Evolutionary conservation across 257 asterid species (phyloP), one percentile per base, ranked within the genome.

Genomic region (Apocynum venetum): DNA sequence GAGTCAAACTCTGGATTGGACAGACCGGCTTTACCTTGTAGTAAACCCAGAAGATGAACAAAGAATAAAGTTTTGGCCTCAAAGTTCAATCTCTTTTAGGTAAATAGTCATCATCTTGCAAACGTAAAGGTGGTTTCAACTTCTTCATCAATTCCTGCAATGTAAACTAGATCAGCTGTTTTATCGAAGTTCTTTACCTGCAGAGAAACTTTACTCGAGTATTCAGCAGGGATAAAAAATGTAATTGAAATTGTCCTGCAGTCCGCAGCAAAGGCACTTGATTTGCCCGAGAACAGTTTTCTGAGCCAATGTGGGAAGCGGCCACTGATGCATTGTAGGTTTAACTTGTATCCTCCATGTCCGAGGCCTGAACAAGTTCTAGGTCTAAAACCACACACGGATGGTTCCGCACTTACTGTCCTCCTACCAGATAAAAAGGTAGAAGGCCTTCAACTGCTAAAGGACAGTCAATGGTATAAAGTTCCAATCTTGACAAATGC

Each of bases 351-450:
- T 72, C 92, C 97, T 61, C 94, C 90, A 8, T 91, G 92, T 74
- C 82, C 89, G 35, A 90, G 83, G 82, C 91, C 97, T 14, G 92
- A 84, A 53, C 82, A 78, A 49, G 91, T 90, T 79, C 87, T 82
- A 17, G 98, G 96, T 17, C 78, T 89, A 70, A 91, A 89, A 74
- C 91, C 96, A 40, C 98, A 93, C 46, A 86, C 91, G 0, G 97
- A 90, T 83, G 97, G 90, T 57, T 69, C 93, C 2, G 88, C 80
- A 55, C 1, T 89, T 3, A 93, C 98, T 20, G 53, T 89, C 46
- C 82, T 93, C 72, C 75, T 91, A 70, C 98, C 87, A 66, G 97
- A 91, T 72, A 79, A 82, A 53, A 82, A 84, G 65, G 92, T 93
- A 0, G 86, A 72, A 83, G 97, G 96, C 48, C 97, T 93, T 83